A percentile compares a stretch with the other conserved stretches of the same genome.
phyloP scores from a whole-genome alignment of 2,329 filamentous ascomycete genomes.

The Fonsecaea pedrosoi region DNA sequence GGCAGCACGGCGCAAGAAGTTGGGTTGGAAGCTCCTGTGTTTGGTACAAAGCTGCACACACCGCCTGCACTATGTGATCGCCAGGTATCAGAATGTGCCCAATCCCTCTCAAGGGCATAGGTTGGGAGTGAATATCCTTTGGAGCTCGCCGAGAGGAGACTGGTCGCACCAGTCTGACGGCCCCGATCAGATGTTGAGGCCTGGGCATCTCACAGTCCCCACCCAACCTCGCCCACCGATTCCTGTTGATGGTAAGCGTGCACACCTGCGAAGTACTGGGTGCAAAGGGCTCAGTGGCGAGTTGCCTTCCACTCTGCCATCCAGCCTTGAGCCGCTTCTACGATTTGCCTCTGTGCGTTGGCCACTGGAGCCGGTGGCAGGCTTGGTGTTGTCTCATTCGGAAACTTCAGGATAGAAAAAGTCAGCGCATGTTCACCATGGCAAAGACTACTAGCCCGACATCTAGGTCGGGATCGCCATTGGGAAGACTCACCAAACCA shows the following conservation, averaged over 20 bases:
- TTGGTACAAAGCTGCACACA: not conserved
- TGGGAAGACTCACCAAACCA: not conserved
- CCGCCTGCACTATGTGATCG: not conserved
- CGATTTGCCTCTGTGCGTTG: conserved; percentile 64
- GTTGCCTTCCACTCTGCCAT: conserved; percentile 62
- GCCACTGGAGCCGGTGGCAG: conserved; percentile 63
- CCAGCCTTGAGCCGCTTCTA: conserved; percentile 71
- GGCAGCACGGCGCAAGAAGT: not conserved
- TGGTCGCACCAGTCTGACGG: not conserved
- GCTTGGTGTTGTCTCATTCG: conserved; percentile 63
- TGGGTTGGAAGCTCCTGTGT: not conserved
- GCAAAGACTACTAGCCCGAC: conserved; percentile 10
- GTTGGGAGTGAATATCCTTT: not conserved
- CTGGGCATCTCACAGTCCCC: not conserved
- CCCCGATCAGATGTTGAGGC: not conserved
- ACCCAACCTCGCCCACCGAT: not conserved
- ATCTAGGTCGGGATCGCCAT: conserved; percentile 53
- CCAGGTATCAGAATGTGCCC: not conserved
- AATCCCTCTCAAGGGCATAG: not conserved
- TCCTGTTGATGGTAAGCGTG: not conserved
- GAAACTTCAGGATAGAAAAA: conserved; percentile 46
- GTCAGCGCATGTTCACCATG: conserved; percentile 24
- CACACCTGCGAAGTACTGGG: not conserved
- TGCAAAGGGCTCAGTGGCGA: not conserved
- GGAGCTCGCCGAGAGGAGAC: not conserved